Evolutionary conservation across 2,329 filamentous ascomycete genomes (phyloP), one percentile per base, ranked within the genome.

Genomic region (Aspergillus proliferans): DNA sequence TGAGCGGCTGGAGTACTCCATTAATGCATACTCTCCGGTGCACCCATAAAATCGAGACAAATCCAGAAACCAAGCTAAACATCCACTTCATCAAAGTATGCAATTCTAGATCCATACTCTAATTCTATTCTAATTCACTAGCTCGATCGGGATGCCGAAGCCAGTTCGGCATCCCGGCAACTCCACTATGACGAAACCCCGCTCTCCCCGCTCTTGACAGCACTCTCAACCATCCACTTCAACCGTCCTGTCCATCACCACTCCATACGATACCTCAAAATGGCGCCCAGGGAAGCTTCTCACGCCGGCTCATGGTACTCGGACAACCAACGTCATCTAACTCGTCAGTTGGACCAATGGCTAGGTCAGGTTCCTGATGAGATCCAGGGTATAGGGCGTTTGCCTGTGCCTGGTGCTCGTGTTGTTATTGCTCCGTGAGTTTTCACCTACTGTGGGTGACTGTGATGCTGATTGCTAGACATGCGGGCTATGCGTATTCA

Each of bases 281-380:
- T 75, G 72, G 30, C 65, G 45, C 57, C 68, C 46, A 64, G 85
- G 62, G 67, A 74, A 56, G 85, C 89, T 18, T 82, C 78, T 48
- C 93, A 97, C 67, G 90, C 92, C 19, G 87, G 88, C 36, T 86
- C 83, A 15, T 98, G 93, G 93, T 98, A 98, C 67, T 77, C 83
- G 6, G 77, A 77, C 44, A 76, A 83, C 51, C 71, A 78, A 5
- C 64, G 67, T 2, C 68, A 70, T n/a, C 80, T 97, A 45, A 79
- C 79, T 3, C 60, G 65, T 6, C 78, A 95, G 71, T 84, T 98
- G 4, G 82, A 93, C 49, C 69, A 71, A 45, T 95, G 83, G 78
- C 78, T 97, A n/a, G 74, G 72, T 34, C 73, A 79, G 34, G 91
- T 95, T 6, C 86, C 88, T 2, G 68, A 76, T 44, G 76, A 78